Conservation (phyloP, 1,284 basidiomycete genomes). For the Cryptococcus neoformans region DNA sequence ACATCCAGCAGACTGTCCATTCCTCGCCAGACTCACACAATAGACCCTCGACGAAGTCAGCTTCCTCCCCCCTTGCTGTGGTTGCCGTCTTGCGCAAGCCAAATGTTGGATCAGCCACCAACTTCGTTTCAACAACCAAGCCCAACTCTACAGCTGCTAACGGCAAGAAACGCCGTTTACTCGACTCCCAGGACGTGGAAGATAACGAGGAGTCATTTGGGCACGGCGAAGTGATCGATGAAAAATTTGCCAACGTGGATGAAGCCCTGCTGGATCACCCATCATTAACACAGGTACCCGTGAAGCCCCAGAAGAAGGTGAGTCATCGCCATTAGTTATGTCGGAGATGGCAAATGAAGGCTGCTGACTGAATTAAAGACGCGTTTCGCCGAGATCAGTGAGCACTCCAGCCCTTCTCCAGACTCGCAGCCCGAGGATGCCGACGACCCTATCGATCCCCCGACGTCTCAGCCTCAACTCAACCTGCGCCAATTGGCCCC, state of each 20-base stretch:
- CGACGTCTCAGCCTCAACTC: background rate
- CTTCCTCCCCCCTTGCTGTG: too few relatives aligned
- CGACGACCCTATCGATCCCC: background rate
- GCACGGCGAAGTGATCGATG: background rate
- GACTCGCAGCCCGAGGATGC: background rate
- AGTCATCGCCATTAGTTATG: background rate
- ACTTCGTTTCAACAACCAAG: too few relatives aligned
- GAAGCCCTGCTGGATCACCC: background rate
- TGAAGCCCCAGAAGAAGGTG: constrained; percentile 1
- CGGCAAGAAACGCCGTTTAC: background rate
- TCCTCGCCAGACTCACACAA: background rate
- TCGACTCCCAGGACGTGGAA: background rate
- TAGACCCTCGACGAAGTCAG: background rate
- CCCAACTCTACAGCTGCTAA: too few relatives aligned
- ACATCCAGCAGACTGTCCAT: background rate
- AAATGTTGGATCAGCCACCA: too few relatives aligned
- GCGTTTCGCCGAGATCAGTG: background rate
- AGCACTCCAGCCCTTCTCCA: background rate
- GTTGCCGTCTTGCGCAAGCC: too few relatives aligned
- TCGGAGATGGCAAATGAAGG: too few relatives aligned
- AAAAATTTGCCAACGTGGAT: background rate
- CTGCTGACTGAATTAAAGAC: background rate
- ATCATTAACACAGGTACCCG: background rate
- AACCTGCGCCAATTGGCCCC: background rate
- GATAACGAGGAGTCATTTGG: background rate